These are phyloP conservation scores for Oryza australiensis DNA, from an alignment of 176 grass and related monocot species.

Conservation along the genomic window DNA sequence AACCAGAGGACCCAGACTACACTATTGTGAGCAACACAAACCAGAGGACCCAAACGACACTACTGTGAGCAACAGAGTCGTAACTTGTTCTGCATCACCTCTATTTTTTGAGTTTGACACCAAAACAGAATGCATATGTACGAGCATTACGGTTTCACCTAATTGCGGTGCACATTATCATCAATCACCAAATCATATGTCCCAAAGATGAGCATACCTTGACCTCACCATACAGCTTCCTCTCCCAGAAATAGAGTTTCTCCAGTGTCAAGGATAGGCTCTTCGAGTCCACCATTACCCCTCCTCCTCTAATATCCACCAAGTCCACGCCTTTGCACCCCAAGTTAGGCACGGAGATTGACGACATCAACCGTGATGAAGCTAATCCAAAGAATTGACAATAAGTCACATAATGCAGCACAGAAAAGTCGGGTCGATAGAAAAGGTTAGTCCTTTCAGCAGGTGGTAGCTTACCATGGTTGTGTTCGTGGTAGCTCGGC, in stretches of 20 bases:
- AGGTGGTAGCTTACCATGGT: slow-evolving; percentile 58
- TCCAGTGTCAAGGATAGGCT: slow-evolving; percentile 66
- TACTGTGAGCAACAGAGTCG: background rate
- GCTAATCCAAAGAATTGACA: slow-evolving; percentile 40
- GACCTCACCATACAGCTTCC: slow-evolving; percentile 85
- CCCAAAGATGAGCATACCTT: slow-evolving; percentile 48
- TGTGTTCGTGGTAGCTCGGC: slow-evolving; percentile 52
- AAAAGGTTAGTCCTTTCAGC: background rate
- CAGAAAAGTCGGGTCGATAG: background rate
- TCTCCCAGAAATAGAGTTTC: slow-evolving; percentile 96
- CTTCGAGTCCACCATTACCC: slow-evolving; percentile 32
- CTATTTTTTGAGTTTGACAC: background rate
- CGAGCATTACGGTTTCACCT: background rate
- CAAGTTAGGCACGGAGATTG: slow-evolving; percentile 43
- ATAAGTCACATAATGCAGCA: slow-evolving; percentile 32
- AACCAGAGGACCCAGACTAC: background rate
- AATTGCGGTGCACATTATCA: background rate
- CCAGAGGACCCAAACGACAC: background rate
- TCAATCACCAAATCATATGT: background rate
- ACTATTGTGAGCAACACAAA: background rate
- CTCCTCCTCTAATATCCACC: slow-evolving; percentile 49
- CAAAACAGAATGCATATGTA: background rate
- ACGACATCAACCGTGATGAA: slow-evolving; percentile 65
- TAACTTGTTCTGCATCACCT: background rate
- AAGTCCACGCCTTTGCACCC: slow-evolving; percentile 46